A percentile compares a stretch with the other conserved stretches of the same genome.
These are phyloP conservation scores for Colletotrichum cereale DNA, from an alignment of 2,329 filamentous ascomycete species.

Conservation along the genomic window DNA sequence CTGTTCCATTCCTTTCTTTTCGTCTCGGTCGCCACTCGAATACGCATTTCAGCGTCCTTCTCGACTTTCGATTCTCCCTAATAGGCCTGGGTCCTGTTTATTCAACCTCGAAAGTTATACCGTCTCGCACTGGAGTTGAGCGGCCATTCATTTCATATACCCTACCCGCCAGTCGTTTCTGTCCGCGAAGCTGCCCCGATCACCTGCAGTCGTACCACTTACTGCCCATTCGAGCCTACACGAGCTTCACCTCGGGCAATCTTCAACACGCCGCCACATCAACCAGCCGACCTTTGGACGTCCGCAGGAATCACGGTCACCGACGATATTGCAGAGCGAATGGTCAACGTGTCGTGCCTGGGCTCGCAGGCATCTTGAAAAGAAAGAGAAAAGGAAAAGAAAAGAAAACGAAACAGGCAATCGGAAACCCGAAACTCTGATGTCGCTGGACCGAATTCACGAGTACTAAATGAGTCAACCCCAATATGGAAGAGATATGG, in stretches of 20 bases:
- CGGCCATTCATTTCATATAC: conserved; percentile 37
- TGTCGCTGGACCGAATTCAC: conserved; percentile 44
- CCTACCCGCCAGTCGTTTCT: conserved; percentile 26
- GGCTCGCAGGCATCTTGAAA: conserved; percentile 29
- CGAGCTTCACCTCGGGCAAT: conserved; percentile 40
- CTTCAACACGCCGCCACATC: conserved; percentile 35
- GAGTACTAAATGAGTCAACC: conserved; percentile 65
- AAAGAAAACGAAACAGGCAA: conserved; percentile 42
- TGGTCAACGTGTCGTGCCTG: conserved; percentile 30
- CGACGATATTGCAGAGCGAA: conserved; percentile 31
- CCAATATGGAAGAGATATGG: conserved; percentile 68
- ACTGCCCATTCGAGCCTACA: conserved; percentile 41
- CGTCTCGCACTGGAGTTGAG: conserved; percentile 34
- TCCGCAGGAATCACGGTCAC: conserved; percentile 30
- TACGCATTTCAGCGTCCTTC: conserved; percentile 17
- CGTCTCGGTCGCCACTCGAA: conserved; percentile 18
- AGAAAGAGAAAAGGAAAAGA: conserved; percentile 10
- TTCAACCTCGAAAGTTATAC: conserved; percentile 37
- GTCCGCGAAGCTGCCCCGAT: conserved; percentile 30
- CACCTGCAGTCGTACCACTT: conserved; percentile 10
- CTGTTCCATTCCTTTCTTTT: conserved; percentile 18
- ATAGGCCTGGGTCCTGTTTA: conserved; percentile 40
- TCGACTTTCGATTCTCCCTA: conserved; percentile 40
- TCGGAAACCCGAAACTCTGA: conserved; percentile 41
- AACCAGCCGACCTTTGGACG: conserved; percentile 7